Conservation (phyloP, 2,329 filamentous ascomycete species). For the Hypoxylon sp. region DNA sequence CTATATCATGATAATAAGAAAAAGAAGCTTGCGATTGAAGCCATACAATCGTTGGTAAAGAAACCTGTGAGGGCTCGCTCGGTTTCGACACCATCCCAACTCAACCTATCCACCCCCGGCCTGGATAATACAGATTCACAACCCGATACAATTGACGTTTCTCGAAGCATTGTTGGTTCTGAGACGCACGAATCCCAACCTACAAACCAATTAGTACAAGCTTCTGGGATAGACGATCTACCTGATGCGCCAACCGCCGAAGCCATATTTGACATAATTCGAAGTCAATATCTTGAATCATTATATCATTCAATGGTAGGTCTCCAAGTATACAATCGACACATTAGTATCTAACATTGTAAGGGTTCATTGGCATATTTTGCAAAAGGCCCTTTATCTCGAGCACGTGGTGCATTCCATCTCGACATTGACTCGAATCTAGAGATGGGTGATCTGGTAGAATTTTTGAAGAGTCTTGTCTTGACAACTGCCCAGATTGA, state of each 20-base stretch:
- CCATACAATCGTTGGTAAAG: conserved; percentile 68
- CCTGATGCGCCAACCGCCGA: conserved; percentile 54
- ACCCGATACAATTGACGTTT: conserved; percentile 5
- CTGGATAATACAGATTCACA: conserved; percentile 13
- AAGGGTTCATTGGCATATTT: conserved; percentile 84
- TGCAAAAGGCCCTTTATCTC: conserved; percentile 80
- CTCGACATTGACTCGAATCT: conserved; percentile 67
- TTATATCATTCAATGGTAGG: conserved; percentile 70
- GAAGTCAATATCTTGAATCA: conserved; percentile 66
- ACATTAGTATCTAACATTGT: conserved; percentile 49
- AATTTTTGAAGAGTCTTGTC: conserved; percentile 74
- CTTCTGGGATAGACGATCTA: conserved; percentile 32
- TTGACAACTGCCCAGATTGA: conserved; percentile 74
- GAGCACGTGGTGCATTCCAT: conserved; percentile 75
- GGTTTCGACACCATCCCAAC: conserved; percentile 45
- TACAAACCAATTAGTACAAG: conserved; percentile 19
- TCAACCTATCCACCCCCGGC: conserved; percentile 25
- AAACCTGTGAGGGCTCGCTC: conserved; percentile 58
- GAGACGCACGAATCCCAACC: conserved; percentile 1
- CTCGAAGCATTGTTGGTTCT: too few relatives aligned
- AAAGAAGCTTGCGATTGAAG: conserved; percentile 68
- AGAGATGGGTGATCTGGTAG: conserved; percentile 69
- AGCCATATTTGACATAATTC: conserved; percentile 65
- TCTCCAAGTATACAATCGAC: conserved; percentile 30
- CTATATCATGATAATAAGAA: conserved; percentile 61